phyloP scores from a whole-genome alignment of 768 basidiomycete species.

The Cyclocybe aegerita region DNA sequence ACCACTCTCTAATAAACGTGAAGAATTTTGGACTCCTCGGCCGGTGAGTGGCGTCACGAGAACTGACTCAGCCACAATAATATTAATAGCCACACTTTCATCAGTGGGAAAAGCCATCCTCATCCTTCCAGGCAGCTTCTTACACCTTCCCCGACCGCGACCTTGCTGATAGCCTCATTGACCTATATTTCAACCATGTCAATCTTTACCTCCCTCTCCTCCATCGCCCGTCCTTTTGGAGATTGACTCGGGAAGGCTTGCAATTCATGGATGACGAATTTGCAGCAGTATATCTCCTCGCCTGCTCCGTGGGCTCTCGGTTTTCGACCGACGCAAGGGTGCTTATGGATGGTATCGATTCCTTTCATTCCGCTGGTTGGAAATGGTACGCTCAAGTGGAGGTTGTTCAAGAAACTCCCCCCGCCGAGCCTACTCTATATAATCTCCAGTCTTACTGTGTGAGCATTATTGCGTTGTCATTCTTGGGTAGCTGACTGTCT shows the following conservation, averaged over 20 bases:
- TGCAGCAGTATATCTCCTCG: conserved; percentile 55
- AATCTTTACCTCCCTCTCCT: conserved; percentile 63
- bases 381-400: conserved; percentile 64
- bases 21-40: neutral
- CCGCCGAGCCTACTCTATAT: conserved; percentile 60
- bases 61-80: neutral
- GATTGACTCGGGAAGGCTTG: conserved; percentile 40
- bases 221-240: conserved; percentile 66
- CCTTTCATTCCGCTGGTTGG: conserved; percentile 52
- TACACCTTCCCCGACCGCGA: conserved; percentile 43
- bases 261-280: conserved; percentile 53
- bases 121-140: conserved; percentile 21
- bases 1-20: neutral
- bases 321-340: conserved; percentile 57
- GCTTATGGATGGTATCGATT: conserved; percentile 31
- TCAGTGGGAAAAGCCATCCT: conserved; percentile 30
- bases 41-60: neutral
- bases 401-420: conserved; percentile 55
- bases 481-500: conserved; percentile 11
- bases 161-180: conserved; percentile 49
- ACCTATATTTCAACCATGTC: conserved; percentile 57
- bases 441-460: conserved; percentile 64
- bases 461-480: too few relatives aligned
- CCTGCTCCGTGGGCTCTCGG: conserved; percentile 67
- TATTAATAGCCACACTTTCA: conserved; percentile 8